Percentiles rank a stretch among this genome's conserved stretches.
These are phyloP conservation scores for Diatrype stigma DNA, from an alignment of 2,329 filamentous ascomycete species.

Conservation along the genomic window DNA sequence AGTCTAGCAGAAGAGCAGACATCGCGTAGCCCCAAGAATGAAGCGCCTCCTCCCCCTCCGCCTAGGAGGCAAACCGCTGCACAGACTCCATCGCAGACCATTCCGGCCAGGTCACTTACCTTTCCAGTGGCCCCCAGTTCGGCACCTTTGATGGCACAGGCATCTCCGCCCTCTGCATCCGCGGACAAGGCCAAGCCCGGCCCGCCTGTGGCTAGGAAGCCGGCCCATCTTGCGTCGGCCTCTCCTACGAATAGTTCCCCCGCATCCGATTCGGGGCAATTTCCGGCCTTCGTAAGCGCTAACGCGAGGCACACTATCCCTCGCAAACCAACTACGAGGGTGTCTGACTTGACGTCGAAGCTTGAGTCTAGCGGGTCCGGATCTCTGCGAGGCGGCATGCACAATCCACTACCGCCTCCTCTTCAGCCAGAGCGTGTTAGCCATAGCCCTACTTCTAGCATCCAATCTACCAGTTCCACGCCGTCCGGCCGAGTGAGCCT, in stretches of 20 bases:
- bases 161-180: constrained; percentile 18
- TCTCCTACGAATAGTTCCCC: constrained; percentile 25
- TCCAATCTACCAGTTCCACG: constrained; percentile 5
- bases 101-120: constrained; percentile 32
- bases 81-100: constrained; percentile 12
- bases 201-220: constrained; percentile 58
- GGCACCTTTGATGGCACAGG: constrained; percentile 7
- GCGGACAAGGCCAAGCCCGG: constrained; percentile 25
- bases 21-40: constrained; percentile 23
- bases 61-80: constrained; percentile 25
- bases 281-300: constrained; percentile 16
- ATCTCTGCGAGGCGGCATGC: constrained; percentile 24
- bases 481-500: constrained; percentile 19
- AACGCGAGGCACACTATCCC: constrained; percentile 20
- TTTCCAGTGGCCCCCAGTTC: constrained; percentile 21
- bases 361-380: constrained; percentile 22
- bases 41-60: constrained; percentile 41
- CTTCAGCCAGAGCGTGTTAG: constrained; percentile 3
- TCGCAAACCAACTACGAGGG: constrained; percentile 20
- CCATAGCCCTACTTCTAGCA: constrained; percentile 2
- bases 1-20: constrained; percentile 38
- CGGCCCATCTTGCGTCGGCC: constrained; percentile 45
- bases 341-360: constrained; percentile 26
- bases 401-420: constrained; percentile 13
- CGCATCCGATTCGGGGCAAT: constrained; percentile 9